These are phyloP conservation scores for Trichoderma sp. DNA, from an alignment of 2,329 filamentous ascomycete genomes.

Conservation along the genomic window DNA sequence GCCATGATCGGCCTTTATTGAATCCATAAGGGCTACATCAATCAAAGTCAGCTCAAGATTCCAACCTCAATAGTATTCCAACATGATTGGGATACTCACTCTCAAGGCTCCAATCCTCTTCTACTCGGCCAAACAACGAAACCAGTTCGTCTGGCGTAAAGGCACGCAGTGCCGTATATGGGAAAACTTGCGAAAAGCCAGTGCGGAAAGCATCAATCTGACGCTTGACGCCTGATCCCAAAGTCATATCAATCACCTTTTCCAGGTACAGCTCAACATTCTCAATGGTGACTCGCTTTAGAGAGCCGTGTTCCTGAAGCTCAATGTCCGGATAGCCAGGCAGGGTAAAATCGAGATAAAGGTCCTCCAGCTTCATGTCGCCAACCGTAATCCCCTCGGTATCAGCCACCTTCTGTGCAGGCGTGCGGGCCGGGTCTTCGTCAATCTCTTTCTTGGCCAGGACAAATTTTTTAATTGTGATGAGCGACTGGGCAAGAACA, in stretches of 20 bases:
- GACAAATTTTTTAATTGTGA: constrained; percentile 82
- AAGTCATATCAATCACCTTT: constrained; percentile 83
- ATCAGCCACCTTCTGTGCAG: constrained; percentile 67
- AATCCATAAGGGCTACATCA: constrained; percentile 80
- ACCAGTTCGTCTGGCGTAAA: constrained; percentile 96
- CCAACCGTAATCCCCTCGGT: constrained; percentile 70
- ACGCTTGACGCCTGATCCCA: constrained; percentile 80
- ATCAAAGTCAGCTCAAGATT: constrained; percentile 19
- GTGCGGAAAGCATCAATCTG: constrained; percentile 88
- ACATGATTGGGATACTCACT: constrained; percentile 57
- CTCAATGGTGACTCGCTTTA: constrained; percentile 76
- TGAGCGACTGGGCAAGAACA: constrained; percentile 78
- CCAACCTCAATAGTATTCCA: not conserved
- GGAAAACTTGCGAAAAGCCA: constrained; percentile 95
- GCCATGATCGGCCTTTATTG: constrained; percentile 96
- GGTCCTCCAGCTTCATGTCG: constrained; percentile 75
- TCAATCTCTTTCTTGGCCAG: constrained; percentile 79
- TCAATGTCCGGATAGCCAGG: constrained; percentile 89
- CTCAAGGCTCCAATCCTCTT: constrained; percentile 97
- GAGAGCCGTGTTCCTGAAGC: constrained; percentile 69
- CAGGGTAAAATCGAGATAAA: constrained; percentile 90
- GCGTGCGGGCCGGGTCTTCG: constrained; percentile 61
- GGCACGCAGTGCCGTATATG: constrained; percentile 84
- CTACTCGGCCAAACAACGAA: constrained; percentile 85
- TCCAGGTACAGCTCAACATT: constrained; percentile 91